Evolutionary conservation across 192 early-diverging fungal genomes (phyloP), one percentile per base, ranked within the genome.

Genomic region (Piromyces finnis): DNA sequence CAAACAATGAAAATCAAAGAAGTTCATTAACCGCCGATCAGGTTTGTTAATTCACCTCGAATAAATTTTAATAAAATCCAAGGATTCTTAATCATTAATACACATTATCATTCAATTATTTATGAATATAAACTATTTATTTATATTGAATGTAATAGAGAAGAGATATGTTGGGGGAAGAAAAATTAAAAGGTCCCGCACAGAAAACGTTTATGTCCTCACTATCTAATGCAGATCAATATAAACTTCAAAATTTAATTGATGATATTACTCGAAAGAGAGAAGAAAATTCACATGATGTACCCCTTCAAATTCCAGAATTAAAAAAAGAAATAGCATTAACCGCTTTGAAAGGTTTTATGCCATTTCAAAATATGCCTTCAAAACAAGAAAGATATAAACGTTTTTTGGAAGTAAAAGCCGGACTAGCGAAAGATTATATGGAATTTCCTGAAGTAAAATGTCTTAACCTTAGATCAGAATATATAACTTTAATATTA

Each of bases 361-460:
- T 95, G 81, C 94, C 94, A 1, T 96, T 94, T 86, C 87, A 86
- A 18, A 89, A 87, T 51, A 90, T 91, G 78, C 77, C 85, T 12
- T 84, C 87, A 1, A 96, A 95, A 79, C 94, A 95, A 81, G 84
- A 77, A 11, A 87, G 94, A 28, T 96, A 96, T 84, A 87, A 87
- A 30, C 78, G 86, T 3, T 96, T 91, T 82, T 79, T 96, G 29
- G 88, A 93, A 82, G 81, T 85, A 15, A 88, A 89, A 35, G 90
- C 92, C n/a, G 92, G 89, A 15, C 35, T 88, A 15, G 35, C 16
- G 81, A 30, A 37, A 83, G 59, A 29, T 9, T 29, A 29, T 29
- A 30, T 78, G 29, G 77, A 78, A 29, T 29, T 78, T 78, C 77
- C 77, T 9, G 77, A 78, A 12, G 77, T 78, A 29, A 29, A 12